Evolutionary conservation across 2,329 filamentous ascomycete genomes (phyloP).

Genomic region (Coniella vitis): DNA sequence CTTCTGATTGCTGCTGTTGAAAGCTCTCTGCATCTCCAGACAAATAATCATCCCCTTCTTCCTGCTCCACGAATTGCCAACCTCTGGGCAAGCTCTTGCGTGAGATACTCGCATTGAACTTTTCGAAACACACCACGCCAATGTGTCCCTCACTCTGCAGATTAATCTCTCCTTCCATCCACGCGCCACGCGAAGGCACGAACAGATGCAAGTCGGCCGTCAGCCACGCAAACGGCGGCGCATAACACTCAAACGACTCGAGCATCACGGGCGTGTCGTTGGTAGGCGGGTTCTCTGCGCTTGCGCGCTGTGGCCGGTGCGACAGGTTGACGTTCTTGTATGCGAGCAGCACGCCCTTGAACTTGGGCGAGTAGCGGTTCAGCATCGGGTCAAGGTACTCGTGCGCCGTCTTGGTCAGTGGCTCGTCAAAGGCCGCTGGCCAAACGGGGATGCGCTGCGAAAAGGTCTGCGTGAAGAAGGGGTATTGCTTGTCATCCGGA

Average conservation of each 20-base stretch:
- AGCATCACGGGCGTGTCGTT: conserved; percentile 39
- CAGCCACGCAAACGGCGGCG: conserved; percentile 79
- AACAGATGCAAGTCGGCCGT: conserved; percentile 84
- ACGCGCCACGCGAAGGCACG: conserved; percentile 63
- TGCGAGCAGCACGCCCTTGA: conserved; percentile 67
- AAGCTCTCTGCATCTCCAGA: too few relatives aligned
- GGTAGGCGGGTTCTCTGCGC: conserved; percentile 35
- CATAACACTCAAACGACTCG: conserved; percentile 69
- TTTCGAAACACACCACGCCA: conserved; percentile 81
- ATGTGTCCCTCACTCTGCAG: conserved; percentile 85
- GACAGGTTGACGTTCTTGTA: conserved; percentile 65
- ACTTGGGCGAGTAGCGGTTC: conserved; percentile 67
- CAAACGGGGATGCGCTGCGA: conserved; percentile 75
- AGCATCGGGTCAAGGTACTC: conserved; percentile 70
- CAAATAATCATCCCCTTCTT: conserved; percentile 40
- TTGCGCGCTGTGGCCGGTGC: conserved; percentile 45
- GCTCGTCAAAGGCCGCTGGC: conserved; percentile 61
- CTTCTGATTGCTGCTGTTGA: conserved; percentile 12
- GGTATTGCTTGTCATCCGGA: conserved; percentile 44
- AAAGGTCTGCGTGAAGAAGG: conserved; percentile 72
- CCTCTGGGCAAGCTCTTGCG: conserved; percentile 63
- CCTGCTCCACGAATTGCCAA: conserved; percentile 73
- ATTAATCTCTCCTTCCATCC: conserved; percentile 75
- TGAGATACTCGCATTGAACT: conserved; percentile 87
- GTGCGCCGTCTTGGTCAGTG: conserved; percentile 62